Percentiles rank a stretch among this genome's conserved stretches.
Conservation (phyloP, 2,329 filamentous ascomycete species). For the Colletotrichum plurivorum region DNA sequence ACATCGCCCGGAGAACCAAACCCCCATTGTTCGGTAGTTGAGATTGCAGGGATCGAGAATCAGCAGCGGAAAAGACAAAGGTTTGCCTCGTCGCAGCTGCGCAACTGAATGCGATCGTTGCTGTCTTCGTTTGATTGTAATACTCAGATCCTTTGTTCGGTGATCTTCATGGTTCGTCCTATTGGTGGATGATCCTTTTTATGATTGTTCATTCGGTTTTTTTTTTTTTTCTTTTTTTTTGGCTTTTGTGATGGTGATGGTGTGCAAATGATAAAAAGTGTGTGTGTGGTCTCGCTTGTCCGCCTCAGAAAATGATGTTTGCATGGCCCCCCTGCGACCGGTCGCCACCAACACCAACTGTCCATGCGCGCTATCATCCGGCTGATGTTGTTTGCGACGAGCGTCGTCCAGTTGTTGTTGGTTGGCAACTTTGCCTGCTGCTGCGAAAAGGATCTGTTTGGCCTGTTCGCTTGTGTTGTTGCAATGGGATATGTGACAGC, state of each 20-base stretch:
- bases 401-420: background rate
- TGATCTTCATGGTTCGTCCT: background rate
- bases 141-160: background rate
- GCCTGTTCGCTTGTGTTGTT: background rate
- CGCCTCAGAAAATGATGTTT: slow-evolving; percentile 2
- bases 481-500: slow-evolving; percentile 5
- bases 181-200: slow-evolving; percentile 14
- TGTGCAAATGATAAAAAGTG: background rate
- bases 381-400: slow-evolving; percentile 1
- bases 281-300: slow-evolving; percentile 15
- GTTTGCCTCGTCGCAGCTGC: background rate
- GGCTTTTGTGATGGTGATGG: background rate
- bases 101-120: background rate
- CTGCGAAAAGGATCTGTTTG: background rate
- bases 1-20: background rate
- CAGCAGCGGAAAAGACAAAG: background rate
- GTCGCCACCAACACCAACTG: slow-evolving; percentile 8
- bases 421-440: background rate
- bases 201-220: background rate
- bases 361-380: background rate
- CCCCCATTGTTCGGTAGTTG: background rate
- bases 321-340: slow-evolving; percentile 4
- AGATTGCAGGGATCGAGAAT: background rate
- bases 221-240: background rate
- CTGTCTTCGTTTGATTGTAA: background rate